Evolutionary conservation across 2,329 filamentous ascomycete species (phyloP).

Genomic region (Phialophora verrucosa): DNA sequence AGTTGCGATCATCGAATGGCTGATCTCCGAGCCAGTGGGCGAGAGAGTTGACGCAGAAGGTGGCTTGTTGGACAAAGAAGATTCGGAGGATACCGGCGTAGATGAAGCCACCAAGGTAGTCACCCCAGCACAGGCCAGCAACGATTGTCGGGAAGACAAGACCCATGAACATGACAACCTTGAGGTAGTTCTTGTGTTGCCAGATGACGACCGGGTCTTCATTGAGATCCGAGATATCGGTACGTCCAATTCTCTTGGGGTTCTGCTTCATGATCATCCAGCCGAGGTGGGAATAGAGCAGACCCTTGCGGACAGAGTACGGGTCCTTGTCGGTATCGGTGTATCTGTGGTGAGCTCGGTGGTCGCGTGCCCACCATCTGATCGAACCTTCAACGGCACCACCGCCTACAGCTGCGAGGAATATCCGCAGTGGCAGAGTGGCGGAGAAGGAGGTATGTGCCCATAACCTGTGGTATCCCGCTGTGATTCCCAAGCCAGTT

Average conservation of each 20-base stretch:
- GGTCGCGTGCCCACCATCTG: conserved; percentile 86
- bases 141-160: conserved; percentile 76
- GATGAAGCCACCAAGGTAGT: conserved; percentile 81
- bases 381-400: conserved; percentile 86
- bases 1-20: conserved; percentile 92
- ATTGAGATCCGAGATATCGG: conserved; percentile 86
- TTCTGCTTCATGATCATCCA: conserved; percentile 97
- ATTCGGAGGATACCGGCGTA: conserved; percentile 85
- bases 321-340: conserved; percentile 93
- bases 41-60: conserved; percentile 90
- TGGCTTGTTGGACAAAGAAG: conserved; percentile 89
- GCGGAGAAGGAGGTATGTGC: conserved; percentile 85
- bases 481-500: conserved; percentile 79
- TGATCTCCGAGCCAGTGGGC: conserved; percentile 92
- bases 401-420: conserved; percentile 79
- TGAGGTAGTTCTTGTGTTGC: conserved; percentile 87
- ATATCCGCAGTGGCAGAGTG: conserved; percentile 75
- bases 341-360: conserved; percentile 87
- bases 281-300: conserved; percentile 81
- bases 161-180: conserved; percentile 77
- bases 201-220: conserved; percentile 83
- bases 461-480: conserved; percentile 83
- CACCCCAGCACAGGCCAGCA: conserved; percentile 78
- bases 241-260: conserved; percentile 84
- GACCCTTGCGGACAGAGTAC: conserved; percentile 87